Base-by-base conservation (phyloP, 73 alveolate genomes). In the Tetrahymena elliotti region DNA sequence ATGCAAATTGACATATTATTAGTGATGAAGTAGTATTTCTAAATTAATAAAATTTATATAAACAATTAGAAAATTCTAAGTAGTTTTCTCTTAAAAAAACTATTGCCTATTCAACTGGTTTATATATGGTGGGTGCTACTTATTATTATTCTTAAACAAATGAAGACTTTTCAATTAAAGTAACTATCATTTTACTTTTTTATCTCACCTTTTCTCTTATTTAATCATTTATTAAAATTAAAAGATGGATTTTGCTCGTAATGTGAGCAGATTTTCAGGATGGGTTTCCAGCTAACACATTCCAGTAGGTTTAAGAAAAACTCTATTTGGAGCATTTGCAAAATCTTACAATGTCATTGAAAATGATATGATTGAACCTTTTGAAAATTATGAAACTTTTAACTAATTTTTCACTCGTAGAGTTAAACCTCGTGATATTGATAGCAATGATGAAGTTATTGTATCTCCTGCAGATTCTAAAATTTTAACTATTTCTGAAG, bases 391-490 rank as follows among this genome's bases (percentile, higher is more conserved):
- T 53, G 93, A 93, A 35, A 95, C 96, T 68, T 93, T 96, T 93
- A 53, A 93, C 41, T 88, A 95, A 38, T 96, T 96, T 53, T 96
- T 96, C 93, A 96, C 97, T 38, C 82, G 97, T 8, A 84, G 92
- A 38, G 96, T 84, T 15, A 96, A 94, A 22, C 93, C 94, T n/a
- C 94, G 97, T 53, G 27, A 93, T 15, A 93, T 95, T 34, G 96
- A 82, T 33, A 37, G 47, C 20, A 35, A 34, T 38, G 53, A 35
- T 33, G 84, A 52, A 36, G 39, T 84, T 53, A 53, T 84, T 53
- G 68, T 93, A 93, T 94, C 96, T n/a, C 98, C 97, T 8, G 96
- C 97, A 39, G 98, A 97, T 93, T 97, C 97, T 13, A 94, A 95
- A 15, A 96, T 97, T 24, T 93, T 97, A 84, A 82, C 96, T 35